A percentile compares a stretch with the other conserved stretches of the same genome.
Evolutionary conservation across 2,329 filamentous ascomycete genomes (phyloP).

Genomic region (Diplodia seriata): DNA sequence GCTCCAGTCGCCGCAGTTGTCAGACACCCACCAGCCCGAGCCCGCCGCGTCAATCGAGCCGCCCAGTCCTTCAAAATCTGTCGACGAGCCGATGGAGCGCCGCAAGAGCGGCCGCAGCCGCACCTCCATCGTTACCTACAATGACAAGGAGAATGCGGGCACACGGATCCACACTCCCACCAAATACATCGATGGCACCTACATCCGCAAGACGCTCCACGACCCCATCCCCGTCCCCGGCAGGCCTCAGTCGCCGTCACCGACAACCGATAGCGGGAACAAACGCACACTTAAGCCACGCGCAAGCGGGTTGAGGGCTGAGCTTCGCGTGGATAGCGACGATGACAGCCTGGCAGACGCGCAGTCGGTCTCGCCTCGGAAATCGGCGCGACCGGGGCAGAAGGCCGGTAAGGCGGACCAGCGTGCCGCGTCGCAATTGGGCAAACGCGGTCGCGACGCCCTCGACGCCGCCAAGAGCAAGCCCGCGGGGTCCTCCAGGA

Average conservation of each 20-base stretch:
- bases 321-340: slow-evolving; percentile 16
- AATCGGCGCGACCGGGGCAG: not conserved
- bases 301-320: slow-evolving; percentile 15
- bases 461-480: slow-evolving; percentile 49
- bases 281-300: not conserved
- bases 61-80: slow-evolving; percentile 36
- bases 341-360: slow-evolving; percentile 2
- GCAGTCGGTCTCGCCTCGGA: not conserved
- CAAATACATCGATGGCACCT: slow-evolving; percentile 44
- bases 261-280: not conserved
- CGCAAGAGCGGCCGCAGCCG: slow-evolving; percentile 63
- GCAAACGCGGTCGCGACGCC: slow-evolving; percentile 42
- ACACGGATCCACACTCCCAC: slow-evolving; percentile 66
- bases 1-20: slow-evolving; percentile 15
- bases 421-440: slow-evolving; percentile 10
- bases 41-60: slow-evolving; percentile 36
- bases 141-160: slow-evolving; percentile 68
- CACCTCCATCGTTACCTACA: slow-evolving; percentile 68
- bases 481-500: slow-evolving; percentile 34
- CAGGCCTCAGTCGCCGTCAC: not conserved
- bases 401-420: not conserved
- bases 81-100: slow-evolving; percentile 39
- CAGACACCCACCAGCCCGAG: slow-evolving; percentile 39
- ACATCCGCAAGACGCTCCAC: slow-evolving; percentile 35
- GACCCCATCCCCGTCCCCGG: slow-evolving; percentile 35